phyloP scores from a whole-genome alignment of 495 filamentous ascomycete genomes.

The Daldinia caldariorum region DNA sequence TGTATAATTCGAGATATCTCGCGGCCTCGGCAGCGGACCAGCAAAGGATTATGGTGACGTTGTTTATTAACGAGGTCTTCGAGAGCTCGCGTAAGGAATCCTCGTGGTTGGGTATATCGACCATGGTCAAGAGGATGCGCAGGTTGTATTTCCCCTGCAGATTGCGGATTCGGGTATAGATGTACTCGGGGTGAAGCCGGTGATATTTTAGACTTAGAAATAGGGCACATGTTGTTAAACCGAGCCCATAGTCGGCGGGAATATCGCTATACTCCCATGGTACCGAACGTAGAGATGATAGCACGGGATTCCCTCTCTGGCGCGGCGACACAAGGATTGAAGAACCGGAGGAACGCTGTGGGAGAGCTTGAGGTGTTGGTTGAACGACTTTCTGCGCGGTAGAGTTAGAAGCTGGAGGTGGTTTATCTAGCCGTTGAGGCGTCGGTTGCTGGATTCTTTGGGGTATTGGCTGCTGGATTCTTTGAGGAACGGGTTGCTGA shows the following conservation, averaged over 20 bases:
- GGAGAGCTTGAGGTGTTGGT: slow-evolving; percentile 84
- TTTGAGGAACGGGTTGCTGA: slow-evolving; percentile 46
- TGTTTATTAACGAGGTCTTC: slow-evolving; percentile 86
- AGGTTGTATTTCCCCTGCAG: slow-evolving; percentile 84
- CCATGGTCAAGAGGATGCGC: slow-evolving; percentile 85
- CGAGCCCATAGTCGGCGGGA: slow-evolving; percentile 90
- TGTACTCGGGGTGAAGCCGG: slow-evolving; percentile 95
- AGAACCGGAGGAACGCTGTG: slow-evolving; percentile 71
- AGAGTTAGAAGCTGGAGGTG: slow-evolving; percentile 44
- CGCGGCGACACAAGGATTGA: slow-evolving; percentile 82
- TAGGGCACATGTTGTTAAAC: slow-evolving; percentile 85
- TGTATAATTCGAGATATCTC: slow-evolving; percentile 92
- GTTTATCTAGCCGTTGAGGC: slow-evolving; percentile 57
- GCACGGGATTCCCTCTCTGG: slow-evolving; percentile 95
- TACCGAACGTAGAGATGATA: slow-evolving; percentile 81
- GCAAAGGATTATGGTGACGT: slow-evolving; percentile 89
- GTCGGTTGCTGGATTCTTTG: slow-evolving; percentile 58
- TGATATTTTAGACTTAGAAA: slow-evolving; percentile 98
- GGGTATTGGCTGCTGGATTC: slow-evolving; percentile 52
- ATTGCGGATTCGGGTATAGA: slow-evolving; percentile 87
- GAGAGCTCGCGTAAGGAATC: slow-evolving; percentile 81
- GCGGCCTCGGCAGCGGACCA: slow-evolving; percentile 94
- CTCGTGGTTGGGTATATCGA: slow-evolving; percentile 90
- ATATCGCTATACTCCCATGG: slow-evolving; percentile 98
- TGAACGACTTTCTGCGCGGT: slow-evolving; percentile 72